Evolutionary conservation across 768 basidiomycete species (phyloP), one percentile per base, ranked within the genome.

Genomic region (Sarcodon sp.): DNA sequence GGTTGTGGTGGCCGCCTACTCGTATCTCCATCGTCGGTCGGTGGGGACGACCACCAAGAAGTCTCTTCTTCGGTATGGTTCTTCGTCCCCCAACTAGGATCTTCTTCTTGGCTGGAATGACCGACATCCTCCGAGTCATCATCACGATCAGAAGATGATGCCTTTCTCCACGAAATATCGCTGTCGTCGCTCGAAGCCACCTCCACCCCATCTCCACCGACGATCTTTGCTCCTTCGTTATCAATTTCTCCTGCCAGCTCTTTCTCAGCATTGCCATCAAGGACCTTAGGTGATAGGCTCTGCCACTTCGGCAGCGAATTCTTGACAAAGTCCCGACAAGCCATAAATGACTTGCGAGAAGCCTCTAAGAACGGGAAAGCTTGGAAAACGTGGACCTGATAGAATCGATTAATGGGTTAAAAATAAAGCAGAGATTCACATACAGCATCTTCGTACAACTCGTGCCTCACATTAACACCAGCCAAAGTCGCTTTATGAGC

Each of bases 401-500:
- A 11, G 32, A 39, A 46, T 27, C 39, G 31, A 6, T 44, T 35
- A 43, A 32, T 18, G 48, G 44, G 49, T 18, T 32, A 18, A 32
- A 31, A 32, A 39, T 38, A 6, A 34, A 3, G n/a, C 32, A 12
- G 8, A 10, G 6, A 37, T 5, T 15, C 8, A 69, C 83, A 57
- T 57, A 93, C 90, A 45, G 83, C 85, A 64, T 99, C 94, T 57
- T 93, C 84, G 57, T 87, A 96, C 35, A 88, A 64, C 60, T 97
- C 92, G 55, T 93, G 87, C 51, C 75, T 76, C 32, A 96, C 87
- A 47, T 83, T 69, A 35, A 94, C 89, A 2, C 92, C 93, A 0
- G 86, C 80, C 27, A 87, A 61, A 4, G 81, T 77, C 9, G 96
- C 96, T 61, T 99, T 99, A 65, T 94, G 88, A 1, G 93, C 91